Evolutionary conservation across 2,329 filamentous ascomycete genomes (phyloP).

Genomic region (Pestalotiopsis sp.): DNA sequence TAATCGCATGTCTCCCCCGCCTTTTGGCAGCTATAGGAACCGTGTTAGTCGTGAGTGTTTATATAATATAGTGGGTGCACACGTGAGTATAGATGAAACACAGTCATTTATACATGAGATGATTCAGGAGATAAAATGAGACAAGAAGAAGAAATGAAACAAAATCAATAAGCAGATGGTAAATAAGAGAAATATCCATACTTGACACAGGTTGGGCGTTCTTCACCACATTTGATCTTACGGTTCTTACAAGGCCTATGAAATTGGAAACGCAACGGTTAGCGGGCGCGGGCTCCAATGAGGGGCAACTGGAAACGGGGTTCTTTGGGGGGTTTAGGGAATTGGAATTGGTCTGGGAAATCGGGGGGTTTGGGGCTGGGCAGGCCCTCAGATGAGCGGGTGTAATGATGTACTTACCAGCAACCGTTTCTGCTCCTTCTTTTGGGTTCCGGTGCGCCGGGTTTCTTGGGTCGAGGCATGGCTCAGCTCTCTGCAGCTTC

Average conservation of each 20-base stretch:
- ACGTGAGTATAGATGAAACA: not conserved
- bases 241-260: slow-evolving; percentile 76
- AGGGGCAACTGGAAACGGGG: slow-evolving; percentile 8
- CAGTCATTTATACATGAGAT: too few species aligned
- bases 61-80: not conserved
- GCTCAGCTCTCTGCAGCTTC: not conserved
- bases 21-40: slow-evolving; percentile 58
- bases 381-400: not conserved
- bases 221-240: slow-evolving; percentile 82
- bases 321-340: not conserved
- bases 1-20: slow-evolving; percentile 79
- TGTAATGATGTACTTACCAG: slow-evolving; percentile 36
- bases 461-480: slow-evolving; percentile 47
- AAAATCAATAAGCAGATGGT: not conserved
- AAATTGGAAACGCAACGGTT: slow-evolving; percentile 17
- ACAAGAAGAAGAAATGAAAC: not conserved
- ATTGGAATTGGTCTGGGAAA: not conserved
- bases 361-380: not conserved
- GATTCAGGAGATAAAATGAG: not conserved
- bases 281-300: not conserved
- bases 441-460: slow-evolving; percentile 46
- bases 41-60: not conserved
- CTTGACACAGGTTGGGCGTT: slow-evolving; percentile 73
- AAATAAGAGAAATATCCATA: slow-evolving; percentile 27
- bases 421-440: slow-evolving; percentile 48